A percentile compares a stretch with the other conserved stretches of the same genome.
Conservation (phyloP, 75 land plant species). For the Selaginella moellendorffii region DNA sequence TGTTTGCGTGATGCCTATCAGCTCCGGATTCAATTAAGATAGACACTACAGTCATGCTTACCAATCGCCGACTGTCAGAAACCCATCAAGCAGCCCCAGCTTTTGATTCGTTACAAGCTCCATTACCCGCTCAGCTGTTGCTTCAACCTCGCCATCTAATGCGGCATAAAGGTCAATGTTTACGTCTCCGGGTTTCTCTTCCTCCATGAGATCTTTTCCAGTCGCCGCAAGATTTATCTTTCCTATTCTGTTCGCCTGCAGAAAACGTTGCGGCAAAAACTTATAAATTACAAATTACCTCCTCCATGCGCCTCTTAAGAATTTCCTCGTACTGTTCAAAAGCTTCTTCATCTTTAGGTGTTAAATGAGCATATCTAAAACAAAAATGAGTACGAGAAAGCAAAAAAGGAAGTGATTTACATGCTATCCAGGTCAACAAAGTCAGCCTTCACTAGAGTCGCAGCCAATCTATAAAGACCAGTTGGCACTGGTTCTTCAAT, state of each 20-base stretch:
- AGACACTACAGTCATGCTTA: constrained; percentile 12
- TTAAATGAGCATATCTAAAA: constrained; percentile 12
- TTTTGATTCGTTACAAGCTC: constrained; percentile 77
- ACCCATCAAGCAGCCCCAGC: constrained; percentile 77
- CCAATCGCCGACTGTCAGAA: constrained; percentile 93
- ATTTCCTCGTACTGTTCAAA: constrained; percentile 70
- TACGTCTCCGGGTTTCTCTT: constrained; percentile 92
- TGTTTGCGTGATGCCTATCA: constrained; percentile 81
- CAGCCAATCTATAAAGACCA: constrained; percentile 77
- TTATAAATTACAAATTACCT: too few relatives aligned
- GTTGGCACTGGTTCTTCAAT: constrained; percentile 53
- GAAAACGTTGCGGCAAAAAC: too few relatives aligned
- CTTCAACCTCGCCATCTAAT: constrained; percentile 77
- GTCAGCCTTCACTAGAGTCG: constrained; percentile 65
- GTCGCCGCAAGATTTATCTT: constrained; percentile 99
- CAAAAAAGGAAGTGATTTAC: constrained; percentile 39
- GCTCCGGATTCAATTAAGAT: not conserved
- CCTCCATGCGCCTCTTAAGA: constrained; percentile 72
- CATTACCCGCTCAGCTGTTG: constrained; percentile 45
- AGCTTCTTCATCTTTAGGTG: constrained; percentile 92
- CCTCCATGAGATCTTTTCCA: constrained; percentile 99
- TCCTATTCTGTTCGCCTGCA: constrained; percentile 94
- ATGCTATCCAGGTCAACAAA: constrained; percentile 90
- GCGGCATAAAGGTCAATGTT: constrained; percentile 83
- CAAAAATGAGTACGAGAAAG: not conserved